phyloP scores from a whole-genome alignment of 139 green algal genomes.

The Chlorella sp. region DNA sequence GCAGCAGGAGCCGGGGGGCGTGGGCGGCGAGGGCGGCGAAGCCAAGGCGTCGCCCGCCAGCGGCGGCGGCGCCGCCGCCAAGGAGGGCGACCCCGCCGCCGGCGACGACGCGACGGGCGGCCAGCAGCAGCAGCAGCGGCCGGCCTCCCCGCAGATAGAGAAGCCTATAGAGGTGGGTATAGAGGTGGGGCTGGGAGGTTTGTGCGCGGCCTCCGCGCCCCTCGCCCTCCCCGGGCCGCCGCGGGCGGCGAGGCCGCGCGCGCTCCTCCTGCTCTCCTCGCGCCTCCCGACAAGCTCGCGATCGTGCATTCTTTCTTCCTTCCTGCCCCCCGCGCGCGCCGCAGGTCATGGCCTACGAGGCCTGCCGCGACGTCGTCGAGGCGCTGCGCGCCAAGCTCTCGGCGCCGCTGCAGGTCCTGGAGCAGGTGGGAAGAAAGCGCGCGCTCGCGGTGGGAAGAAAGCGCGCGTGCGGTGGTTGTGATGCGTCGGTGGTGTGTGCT shows the following conservation, averaged over 20 bases:
- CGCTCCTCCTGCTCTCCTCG: too few relatives aligned
- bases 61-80: not conserved
- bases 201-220: not conserved
- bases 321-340: too few relatives aligned
- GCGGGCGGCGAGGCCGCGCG: too few relatives aligned
- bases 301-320: too few relatives aligned
- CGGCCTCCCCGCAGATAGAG: slow-evolving; percentile 35
- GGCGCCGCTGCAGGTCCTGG: slow-evolving; percentile 10
- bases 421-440: too few relatives aligned
- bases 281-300: too few relatives aligned
- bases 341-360: slow-evolving; percentile 40
- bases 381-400: slow-evolving; percentile 58
- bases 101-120: not conserved
- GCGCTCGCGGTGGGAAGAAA: too few relatives aligned
- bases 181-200: not conserved
- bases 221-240: too few relatives aligned
- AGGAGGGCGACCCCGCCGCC: not conserved
- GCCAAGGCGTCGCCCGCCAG: not conserved
- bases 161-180: slow-evolving; percentile 53
- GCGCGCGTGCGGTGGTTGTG: too few relatives aligned
- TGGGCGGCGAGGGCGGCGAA: not conserved
- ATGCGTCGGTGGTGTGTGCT: too few relatives aligned
- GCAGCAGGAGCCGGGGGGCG: slow-evolving; percentile 6
- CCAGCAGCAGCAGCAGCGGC: not conserved
- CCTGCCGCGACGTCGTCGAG: slow-evolving; percentile 76